Conservation (phyloP, 805 yeast genomes). For the Candida lessepsii region DNA sequence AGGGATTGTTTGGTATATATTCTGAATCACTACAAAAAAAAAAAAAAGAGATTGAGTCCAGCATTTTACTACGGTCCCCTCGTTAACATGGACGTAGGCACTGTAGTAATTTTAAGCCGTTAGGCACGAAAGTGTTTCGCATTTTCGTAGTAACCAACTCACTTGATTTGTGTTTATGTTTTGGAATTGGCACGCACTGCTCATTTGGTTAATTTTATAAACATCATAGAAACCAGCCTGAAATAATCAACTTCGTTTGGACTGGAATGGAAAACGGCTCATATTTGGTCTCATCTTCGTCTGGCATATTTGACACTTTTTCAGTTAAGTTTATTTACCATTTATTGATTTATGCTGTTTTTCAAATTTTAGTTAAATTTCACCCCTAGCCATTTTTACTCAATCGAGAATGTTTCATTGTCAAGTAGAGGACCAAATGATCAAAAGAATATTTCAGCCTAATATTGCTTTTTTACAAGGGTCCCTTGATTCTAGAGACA, state of each 20-base stretch:
- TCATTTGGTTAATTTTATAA: constrained; percentile 6
- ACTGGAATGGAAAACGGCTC: too few relatives aligned
- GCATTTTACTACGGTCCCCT: not conserved
- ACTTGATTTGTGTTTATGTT: constrained; percentile 8
- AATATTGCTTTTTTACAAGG: too few relatives aligned
- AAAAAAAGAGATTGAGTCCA: not conserved
- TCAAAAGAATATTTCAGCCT: too few relatives aligned
- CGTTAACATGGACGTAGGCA: not conserved
- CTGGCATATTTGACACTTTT: too few relatives aligned
- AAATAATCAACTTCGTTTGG: not conserved
- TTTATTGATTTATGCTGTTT: too few relatives aligned
- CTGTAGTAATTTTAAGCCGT: not conserved
- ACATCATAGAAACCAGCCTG: constrained; percentile 2
- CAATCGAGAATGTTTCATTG: constrained; percentile 6
- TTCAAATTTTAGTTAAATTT: too few relatives aligned
- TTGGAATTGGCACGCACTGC: constrained; percentile 3
- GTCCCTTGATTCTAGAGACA: too few relatives aligned
- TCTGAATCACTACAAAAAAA: constrained; percentile 7
- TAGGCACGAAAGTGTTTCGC: constrained; percentile 1
- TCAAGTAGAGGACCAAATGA: too few relatives aligned
- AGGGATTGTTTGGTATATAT: constrained; percentile 9
- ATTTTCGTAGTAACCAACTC: constrained; percentile 7
- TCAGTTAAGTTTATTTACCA: too few relatives aligned
- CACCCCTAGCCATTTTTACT: constrained; percentile 1
- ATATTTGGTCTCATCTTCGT: too few relatives aligned